Base-by-base conservation (phyloP, 23 red algal species). In the Rhodosorus marinus region DNA sequence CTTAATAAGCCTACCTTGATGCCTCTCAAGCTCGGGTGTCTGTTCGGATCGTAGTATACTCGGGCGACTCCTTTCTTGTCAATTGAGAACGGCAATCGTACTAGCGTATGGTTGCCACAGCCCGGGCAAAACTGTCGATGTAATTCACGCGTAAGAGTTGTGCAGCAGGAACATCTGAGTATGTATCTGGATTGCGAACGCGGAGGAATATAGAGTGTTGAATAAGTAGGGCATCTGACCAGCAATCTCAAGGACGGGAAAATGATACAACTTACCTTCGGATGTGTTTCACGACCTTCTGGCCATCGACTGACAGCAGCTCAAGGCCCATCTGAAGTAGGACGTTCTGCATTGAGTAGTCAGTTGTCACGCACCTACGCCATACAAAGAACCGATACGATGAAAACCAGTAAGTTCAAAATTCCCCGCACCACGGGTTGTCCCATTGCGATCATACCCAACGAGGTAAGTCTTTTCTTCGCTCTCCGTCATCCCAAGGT, bases 301-400 rank as follows among this genome's bases (percentile, higher is more conserved):
- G 57, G 20, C 83, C 83, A 38, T 92, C 83, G 50, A 81, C 38
- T 2, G 72, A 54, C 29, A 92, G 52, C 11, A 92, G 23, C 9
- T 70, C 61, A 33, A 92, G 26, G 19, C 83, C 83, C 83, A 92
- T 92, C 52, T 92, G 83, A 29, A 92, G 58, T 60, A 73, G 60
- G 15, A 76, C 72, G 46, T 81, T 92, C 51, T 92, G 83, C 83
- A 92, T 92, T 8, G 83, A 64, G 69, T 76, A 92, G 63, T 92
- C 83, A 8, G 60, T 92, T 4, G 83, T 92, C 31, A 92, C 70
- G 55, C 81, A 88, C 22, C 51, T 72, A 6, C 76, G 70, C 26
- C 63, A 26, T n/a, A n/a, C n/a, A n/a, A n/a, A n/a, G n/a, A n/a
- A n/a, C n/a, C n/a, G n/a, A n/a, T n/a, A n/a, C 38, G 38, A 43